Evolutionary conservation across 176 grass and related monocot species (phyloP), one percentile per base, ranked within the genome.

Genomic region (Oryza meyeriana): DNA sequence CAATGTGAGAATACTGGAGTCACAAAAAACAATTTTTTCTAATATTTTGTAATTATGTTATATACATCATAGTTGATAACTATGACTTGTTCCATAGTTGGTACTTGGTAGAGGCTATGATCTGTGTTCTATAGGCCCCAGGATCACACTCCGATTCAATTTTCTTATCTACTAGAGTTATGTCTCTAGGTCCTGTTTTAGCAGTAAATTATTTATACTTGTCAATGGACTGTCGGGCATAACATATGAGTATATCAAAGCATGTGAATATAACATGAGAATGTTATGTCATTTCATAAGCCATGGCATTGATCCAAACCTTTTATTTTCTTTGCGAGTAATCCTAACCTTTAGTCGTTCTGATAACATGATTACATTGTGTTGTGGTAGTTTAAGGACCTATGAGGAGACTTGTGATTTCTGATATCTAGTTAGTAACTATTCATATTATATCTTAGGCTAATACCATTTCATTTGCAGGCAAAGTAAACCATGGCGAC

Each of bases 401-500:
- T 62, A 64, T 28, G 1, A 10, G 12, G 41, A 82, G 42, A 32
- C 6, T 26, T 65, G 69, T 11, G 33, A 35, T 84, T 88, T 71
- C 28, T 42, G 13, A 44, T 78, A 10, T 74, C 36, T 61, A 57
- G 62, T 40, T 35, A 24, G 5, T 45, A 73, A 44, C 32, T 42
- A n/a, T 26, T 75, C 39, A 55, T 41, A 32, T 85, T 12, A 12
- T 78, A 57, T 12, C 12, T 48, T 82, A 78, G 27, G 62, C 38
- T 89, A 61, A 77, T 85, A 39, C 12, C 11, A 33, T 29, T 82
- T 74, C 24, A 33, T 84, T 66, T 89, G 65, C 85, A 90, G 88
- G 90, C 20, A 22, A 72, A 79, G 30, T 85, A 75, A 72, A 85
- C 84, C 87, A 98, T 98, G 96, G 92, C 96, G 14, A 93, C 93